These are phyloP conservation scores for Coemansia sp. DNA, from an alignment of 192 early-diverging fungal genomes.

Conservation along the genomic window DNA sequence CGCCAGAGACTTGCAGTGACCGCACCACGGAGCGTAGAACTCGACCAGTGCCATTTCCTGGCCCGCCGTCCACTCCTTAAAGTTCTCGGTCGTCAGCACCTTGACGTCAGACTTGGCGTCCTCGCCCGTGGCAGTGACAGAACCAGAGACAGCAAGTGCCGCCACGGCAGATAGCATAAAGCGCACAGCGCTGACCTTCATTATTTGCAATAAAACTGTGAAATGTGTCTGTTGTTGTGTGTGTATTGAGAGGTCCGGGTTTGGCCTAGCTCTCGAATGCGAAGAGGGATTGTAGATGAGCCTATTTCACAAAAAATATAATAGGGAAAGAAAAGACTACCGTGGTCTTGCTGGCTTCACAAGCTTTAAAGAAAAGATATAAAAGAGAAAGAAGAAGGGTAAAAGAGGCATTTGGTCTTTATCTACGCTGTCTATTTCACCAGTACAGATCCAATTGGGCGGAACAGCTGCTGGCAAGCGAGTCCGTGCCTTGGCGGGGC, in stretches of 20 bases:
- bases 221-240: conserved; percentile 1
- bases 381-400: background rate
- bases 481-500: too few species aligned
- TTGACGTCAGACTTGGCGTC: conserved; percentile 25
- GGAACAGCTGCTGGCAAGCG: background rate
- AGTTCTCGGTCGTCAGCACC: conserved; percentile 60
- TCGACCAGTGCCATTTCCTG: conserved; percentile 82
- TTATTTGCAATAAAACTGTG: conserved; percentile 6
- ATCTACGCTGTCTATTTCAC: background rate
- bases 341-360: background rate
- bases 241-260: conserved; percentile 1
- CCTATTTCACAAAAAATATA: background rate
- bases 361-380: background rate
- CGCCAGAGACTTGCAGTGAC: conserved; percentile 92
- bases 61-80: conserved; percentile 59
- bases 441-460: background rate
- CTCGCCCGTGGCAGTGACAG: conserved; percentile 11
- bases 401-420: background rate
- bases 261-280: background rate
- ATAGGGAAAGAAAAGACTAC: background rate
- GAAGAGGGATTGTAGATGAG: background rate
- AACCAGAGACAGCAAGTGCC: conserved; percentile 33
- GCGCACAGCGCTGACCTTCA: conserved; percentile 35
- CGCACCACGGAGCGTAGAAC: conserved; percentile 98
- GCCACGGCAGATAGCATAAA: conserved; percentile 50